Percentiles rank a stretch among this genome's conserved stretches.
phyloP scores from a whole-genome alignment of 129 eudicot species.

The Lactuca saligna region DNA sequence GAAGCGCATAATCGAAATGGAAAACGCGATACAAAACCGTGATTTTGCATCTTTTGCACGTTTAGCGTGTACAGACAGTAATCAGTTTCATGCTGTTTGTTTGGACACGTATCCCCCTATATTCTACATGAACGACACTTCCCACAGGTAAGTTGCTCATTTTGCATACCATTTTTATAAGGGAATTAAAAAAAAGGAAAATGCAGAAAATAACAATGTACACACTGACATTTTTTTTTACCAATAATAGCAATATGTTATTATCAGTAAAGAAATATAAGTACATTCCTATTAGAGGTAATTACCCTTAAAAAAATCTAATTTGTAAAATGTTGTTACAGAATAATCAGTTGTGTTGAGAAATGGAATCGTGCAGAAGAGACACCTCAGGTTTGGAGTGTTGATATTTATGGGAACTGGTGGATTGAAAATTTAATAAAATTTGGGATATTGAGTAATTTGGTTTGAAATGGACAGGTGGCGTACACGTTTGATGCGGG shows the following conservation, averaged over 20 bases:
- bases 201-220: not conserved
- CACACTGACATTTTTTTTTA: too few species aligned
- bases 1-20: constrained; percentile 79
- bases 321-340: constrained; percentile 22
- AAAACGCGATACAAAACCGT: constrained; percentile 73
- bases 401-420: not conserved
- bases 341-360: constrained; percentile 89
- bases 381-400: constrained; percentile 76
- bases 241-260: not conserved
- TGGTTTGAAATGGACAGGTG: constrained; percentile 45
- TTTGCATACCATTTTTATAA: not conserved
- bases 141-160: constrained; percentile 64
- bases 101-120: constrained; percentile 91
- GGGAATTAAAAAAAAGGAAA: not conserved
- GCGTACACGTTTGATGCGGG: constrained; percentile 99
- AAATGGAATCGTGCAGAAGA: constrained; percentile 95
- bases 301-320: too few species aligned
- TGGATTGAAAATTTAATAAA: not conserved
- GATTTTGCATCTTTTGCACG: constrained; percentile 84
- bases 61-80: constrained; percentile 86
- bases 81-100: constrained; percentile 98
- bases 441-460: constrained; percentile 8
- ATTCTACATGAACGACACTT: constrained; percentile 96
- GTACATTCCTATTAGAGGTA: too few species aligned
- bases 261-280: too few species aligned